Evolutionary conservation across 2,329 filamentous ascomycete species (phyloP), one percentile per base, ranked within the genome.

Genomic region (Aspergillus neoniger): DNA sequence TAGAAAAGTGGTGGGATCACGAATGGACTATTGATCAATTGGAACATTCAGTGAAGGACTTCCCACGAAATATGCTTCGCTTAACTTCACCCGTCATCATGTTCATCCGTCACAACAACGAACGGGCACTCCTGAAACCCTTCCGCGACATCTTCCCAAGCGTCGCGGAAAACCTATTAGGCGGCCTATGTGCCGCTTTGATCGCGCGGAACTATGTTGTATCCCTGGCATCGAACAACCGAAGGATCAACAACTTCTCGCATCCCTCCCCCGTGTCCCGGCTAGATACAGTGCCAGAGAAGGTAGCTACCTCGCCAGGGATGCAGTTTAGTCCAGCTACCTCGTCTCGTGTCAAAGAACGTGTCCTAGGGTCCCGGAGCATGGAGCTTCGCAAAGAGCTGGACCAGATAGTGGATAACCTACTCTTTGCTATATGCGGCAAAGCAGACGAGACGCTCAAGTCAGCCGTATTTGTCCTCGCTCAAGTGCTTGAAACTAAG

Each of bases 21-120:
- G 75, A 77, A 58, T 78, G 76, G 76, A 73, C 74, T 5, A 65
- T 78, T 1, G 72, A 76, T 32, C 73, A 77, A 62, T 67, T 78
- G 23, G 75, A 77, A 12, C 67, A 73, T 25, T 76, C 73, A 1
- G 70, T 76, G 12, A 75, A 72, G 39, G 71, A 74, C 17, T 75
- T 72, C 17, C 74, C 76, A 17, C 70, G 68, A 10, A 66, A 71
- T 41, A 73, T 73, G 68, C 69, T 77, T 5, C 71, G 69, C 17
- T 68, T 78, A 9, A 75, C 75, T 5, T 78, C 76, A 0, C 76
- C 76, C 14, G 76, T 76, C 15, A 74, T 78, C 5, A 71, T 77
- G 50, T 72, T 75, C 58, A 64, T 78, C 17, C 71, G 76, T 19
- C 69, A 74, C 38, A 77, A 69, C 30, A 69, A 77, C 10, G 76